Conservation (phyloP, 805 yeast genomes). For the Sugiyamaella chiloensis region DNA sequence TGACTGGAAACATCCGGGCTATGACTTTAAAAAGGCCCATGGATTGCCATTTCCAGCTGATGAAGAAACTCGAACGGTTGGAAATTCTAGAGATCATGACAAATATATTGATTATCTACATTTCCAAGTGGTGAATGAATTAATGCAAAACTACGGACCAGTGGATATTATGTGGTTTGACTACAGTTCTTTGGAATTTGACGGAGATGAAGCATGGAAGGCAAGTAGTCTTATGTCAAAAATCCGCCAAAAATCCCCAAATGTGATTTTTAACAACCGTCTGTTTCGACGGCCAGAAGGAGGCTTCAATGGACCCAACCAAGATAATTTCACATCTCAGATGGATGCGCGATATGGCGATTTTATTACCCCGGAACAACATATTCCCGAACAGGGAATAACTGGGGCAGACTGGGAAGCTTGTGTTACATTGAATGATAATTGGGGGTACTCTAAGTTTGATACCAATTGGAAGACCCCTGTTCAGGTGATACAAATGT, state of each 20-base stretch:
- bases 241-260: slow-evolving; percentile 12
- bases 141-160: slow-evolving; percentile 14
- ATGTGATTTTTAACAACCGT: slow-evolving; percentile 18
- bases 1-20: slow-evolving; percentile 22
- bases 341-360: slow-evolving; percentile 19
- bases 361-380: slow-evolving; percentile 21
- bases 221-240: slow-evolving; percentile 11
- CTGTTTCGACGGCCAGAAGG: slow-evolving; percentile 18
- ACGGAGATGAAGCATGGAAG: slow-evolving; percentile 22
- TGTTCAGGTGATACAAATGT: slow-evolving; percentile 9
- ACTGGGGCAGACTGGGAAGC: slow-evolving; percentile 17
- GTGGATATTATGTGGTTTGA: slow-evolving; percentile 20
- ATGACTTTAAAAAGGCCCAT: slow-evolving; percentile 9
- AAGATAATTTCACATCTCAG: slow-evolving; percentile 10
- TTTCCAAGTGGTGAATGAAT: slow-evolving; percentile 15
- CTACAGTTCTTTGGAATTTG: slow-evolving; percentile 15
- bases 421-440: slow-evolving; percentile 18
- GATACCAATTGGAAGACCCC: slow-evolving; percentile 16
- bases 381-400: slow-evolving; percentile 16
- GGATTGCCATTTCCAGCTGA: slow-evolving; percentile 16
- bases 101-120: slow-evolving; percentile 19
- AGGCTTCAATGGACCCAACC: slow-evolving; percentile 13
- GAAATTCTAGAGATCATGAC: slow-evolving; percentile 12
- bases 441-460: slow-evolving; percentile 19
- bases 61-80: slow-evolving; percentile 11